phyloP scores from a whole-genome alignment of 1,284 basidiomycete species.

The Sanghuangporus baumii region DNA sequence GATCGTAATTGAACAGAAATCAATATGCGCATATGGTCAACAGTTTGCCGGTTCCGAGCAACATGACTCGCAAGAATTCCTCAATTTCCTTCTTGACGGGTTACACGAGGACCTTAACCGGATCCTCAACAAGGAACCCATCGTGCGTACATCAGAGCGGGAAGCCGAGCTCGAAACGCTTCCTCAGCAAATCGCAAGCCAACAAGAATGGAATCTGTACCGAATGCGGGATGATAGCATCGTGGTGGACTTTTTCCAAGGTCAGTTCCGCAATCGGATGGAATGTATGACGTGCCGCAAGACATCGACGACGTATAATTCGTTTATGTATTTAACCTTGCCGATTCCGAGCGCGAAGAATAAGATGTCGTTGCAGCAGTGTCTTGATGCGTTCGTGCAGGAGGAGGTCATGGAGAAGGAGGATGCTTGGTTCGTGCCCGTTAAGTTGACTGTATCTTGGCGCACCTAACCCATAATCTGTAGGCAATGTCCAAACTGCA shows the following conservation, averaged over 20 bases:
- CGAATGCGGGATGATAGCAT: conserved; percentile 88
- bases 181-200: conserved; percentile 86
- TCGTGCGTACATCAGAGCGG: conserved; percentile 73
- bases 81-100: conserved; percentile 81
- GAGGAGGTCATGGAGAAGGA: conserved; percentile 90
- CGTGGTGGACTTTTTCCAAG: conserved; percentile 97
- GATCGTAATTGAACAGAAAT: conserved; percentile 44
- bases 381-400: conserved; percentile 88
- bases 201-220: conserved; percentile 92
- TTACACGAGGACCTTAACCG: conserved; percentile 97
- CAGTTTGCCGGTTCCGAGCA: conserved; percentile 92
- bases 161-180: conserved; percentile 86
- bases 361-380: conserved; percentile 72
- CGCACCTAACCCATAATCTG: neutral
- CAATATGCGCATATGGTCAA: conserved; percentile 79
- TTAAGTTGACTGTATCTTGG: conserved; percentile 15
- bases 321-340: conserved; percentile 93
- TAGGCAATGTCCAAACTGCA: conserved; percentile 90
- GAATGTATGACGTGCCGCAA: conserved; percentile 89
- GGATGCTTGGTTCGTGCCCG: conserved; percentile 78
- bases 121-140: conserved; percentile 71
- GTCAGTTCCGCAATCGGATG: conserved; percentile 89
- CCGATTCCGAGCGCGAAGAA: conserved; percentile 72
- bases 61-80: conserved; percentile 82
- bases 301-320: conserved; percentile 97